Evolutionary conservation across 2,329 filamentous ascomycete genomes (phyloP), one percentile per base, ranked within the genome.

Genomic region (Dactylonectria macrodidyma): DNA sequence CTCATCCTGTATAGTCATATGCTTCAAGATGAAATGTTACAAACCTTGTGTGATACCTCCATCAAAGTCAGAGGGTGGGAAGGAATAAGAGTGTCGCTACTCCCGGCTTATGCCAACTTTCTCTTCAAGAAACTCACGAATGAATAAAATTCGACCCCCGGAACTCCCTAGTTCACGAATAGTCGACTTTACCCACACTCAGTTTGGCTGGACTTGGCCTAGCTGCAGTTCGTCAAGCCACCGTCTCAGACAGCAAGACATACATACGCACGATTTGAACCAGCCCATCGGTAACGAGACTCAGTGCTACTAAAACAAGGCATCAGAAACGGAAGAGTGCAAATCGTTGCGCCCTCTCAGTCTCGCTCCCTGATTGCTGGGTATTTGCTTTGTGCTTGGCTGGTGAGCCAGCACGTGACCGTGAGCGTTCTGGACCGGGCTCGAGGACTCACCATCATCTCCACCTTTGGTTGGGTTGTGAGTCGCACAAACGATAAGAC

Each of bases 401-500:
- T 30, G 26, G 26, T 33, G 26, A 5, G 22, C 26, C 22, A 24
- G 41, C 54, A 57, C 54, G 54, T 57, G 54, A 57, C 41, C 41
- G n/a, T 44, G 38, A 41, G 7, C 16, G 41, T 44, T 24, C 26
- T 14, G n/a, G 36, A 7, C 36, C 36, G 30, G 51, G n/a, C 30
- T 11, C 34, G n/a, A 33, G 10, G n/a, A 54, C 36, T 44, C 41
- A 11, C 48, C 26, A 36, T 54, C n/a, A 33, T n/a, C 30, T 33
- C 36, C 51, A 30, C 22, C 51, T 19, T 54, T 54, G 50, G 30
- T 52, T 5, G 33, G 51, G 51, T 36, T 3, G 24, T 22, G 50
- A 52, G 36, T 61, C 61, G 52, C 60, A 56, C 51, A 63, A 41
- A 52, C 9, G 16, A 61, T 24, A 41, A 41, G 52, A 61, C 48